A percentile compares a stretch with the other conserved stretches of the same genome.
phyloP scores from a whole-genome alignment of 441 rosid species.

The Lepidium campestre region DNA sequence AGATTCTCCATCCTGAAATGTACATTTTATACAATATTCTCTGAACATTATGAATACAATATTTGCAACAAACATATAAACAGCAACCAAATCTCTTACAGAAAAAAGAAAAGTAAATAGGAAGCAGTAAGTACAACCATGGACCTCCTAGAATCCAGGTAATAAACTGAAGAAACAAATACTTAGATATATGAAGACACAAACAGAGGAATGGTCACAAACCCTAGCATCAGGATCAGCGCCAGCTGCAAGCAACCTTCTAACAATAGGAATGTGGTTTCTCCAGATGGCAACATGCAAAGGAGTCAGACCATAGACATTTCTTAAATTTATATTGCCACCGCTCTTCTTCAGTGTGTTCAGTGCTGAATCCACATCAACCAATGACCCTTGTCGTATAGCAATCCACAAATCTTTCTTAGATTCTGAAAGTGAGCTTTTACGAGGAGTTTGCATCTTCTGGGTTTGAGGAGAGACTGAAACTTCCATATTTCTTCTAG shows the following conservation, averaged over 20 bases:
- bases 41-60: conserved; percentile 1
- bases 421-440: conserved; percentile 33
- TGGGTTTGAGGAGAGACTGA: conserved; percentile 57
- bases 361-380: conserved; percentile 75
- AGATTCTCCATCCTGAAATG: conserved; percentile 95
- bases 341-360: conserved; percentile 72
- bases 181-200: neutral
- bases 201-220: conserved; percentile 28
- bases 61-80: neutral
- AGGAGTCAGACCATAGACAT: conserved; percentile 75
- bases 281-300: conserved; percentile 96
- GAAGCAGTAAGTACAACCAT: neutral
- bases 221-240: conserved; percentile 99
- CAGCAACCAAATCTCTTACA: neutral
- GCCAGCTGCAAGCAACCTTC: conserved; percentile 87
- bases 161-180: neutral
- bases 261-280: conserved; percentile 85
- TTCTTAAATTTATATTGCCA: conserved; percentile 72
- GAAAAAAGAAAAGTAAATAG: neutral
- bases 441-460: conserved; percentile 58
- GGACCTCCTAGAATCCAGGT: neutral
- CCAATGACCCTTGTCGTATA: conserved; percentile 77
- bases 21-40: neutral
- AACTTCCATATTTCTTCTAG: conserved; percentile 41
- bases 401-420: conserved; percentile 77